phyloP scores from a whole-genome alignment of 495 filamentous ascomycete genomes.

The Opeltia flavorubescens region DNA sequence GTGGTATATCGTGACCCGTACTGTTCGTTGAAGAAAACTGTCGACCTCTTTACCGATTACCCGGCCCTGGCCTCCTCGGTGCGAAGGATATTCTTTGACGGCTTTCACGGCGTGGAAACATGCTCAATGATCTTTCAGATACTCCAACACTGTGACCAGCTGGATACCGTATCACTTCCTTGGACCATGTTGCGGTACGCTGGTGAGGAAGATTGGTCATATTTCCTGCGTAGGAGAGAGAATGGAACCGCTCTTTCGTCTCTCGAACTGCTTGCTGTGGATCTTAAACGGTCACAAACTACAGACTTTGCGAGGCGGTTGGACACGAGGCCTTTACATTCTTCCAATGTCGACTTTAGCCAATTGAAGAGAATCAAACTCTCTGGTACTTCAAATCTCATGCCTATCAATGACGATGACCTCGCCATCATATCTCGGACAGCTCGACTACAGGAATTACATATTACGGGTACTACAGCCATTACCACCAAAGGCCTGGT shows the following conservation, averaged over 20 bases:
- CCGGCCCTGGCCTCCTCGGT: slow-evolving; percentile 31
- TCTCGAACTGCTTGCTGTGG: slow-evolving; percentile 34
- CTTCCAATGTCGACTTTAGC: slow-evolving; percentile 27
- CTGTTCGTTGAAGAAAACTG: slow-evolving; percentile 29
- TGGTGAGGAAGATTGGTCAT: slow-evolving; percentile 28
- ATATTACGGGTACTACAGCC: slow-evolving; percentile 35
- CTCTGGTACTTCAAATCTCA: slow-evolving; percentile 36
- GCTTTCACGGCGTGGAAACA: slow-evolving; percentile 35
- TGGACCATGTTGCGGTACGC: slow-evolving; percentile 38
- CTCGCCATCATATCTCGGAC: slow-evolving; percentile 32
- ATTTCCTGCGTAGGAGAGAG: slow-evolving; percentile 19
- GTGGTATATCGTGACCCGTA: slow-evolving; percentile 40
- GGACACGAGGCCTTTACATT: slow-evolving; percentile 17
- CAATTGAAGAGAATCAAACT: slow-evolving; percentile 34
- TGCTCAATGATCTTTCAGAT: slow-evolving; percentile 29
- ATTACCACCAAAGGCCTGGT: slow-evolving; percentile 35
- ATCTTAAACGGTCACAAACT: slow-evolving; percentile 25
- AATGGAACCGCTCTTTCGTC: slow-evolving; percentile 24
- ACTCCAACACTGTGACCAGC: slow-evolving; percentile 25
- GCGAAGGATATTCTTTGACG: slow-evolving; percentile 39
- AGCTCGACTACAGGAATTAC: slow-evolving; percentile 34
- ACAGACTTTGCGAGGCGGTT: slow-evolving; percentile 10
- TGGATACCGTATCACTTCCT: slow-evolving; percentile 32
- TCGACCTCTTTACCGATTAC: slow-evolving; percentile 26
- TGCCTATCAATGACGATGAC: slow-evolving; percentile 35